A percentile compares a stretch with the other conserved stretches of the same genome.
Evolutionary conservation across 2,329 filamentous ascomycete genomes (phyloP).

Genomic region (Xylariaceae sp.): DNA sequence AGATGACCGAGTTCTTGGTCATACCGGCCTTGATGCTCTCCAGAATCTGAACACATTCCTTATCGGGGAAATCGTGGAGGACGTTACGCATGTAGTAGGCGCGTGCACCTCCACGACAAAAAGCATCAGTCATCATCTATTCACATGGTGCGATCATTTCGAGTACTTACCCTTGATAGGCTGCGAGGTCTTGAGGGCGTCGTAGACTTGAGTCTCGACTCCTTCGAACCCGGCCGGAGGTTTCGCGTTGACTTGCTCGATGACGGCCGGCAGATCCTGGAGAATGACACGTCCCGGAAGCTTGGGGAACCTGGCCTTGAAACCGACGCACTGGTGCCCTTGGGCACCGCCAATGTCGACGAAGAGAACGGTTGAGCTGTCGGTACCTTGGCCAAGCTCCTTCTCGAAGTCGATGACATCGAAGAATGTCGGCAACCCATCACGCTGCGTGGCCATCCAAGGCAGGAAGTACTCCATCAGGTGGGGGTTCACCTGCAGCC

Average conservation of each 20-base stretch:
- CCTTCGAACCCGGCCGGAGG: conserved; percentile 15
- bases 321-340: conserved; percentile 16
- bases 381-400: conserved; percentile 7
- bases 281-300: conserved; percentile 19
- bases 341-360: conserved; percentile 18
- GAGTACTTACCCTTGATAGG: conserved; percentile 10
- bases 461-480: conserved; percentile 10
- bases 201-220: conserved; percentile 11
- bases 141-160: not conserved
- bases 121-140: not conserved
- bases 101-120: conserved; percentile 10
- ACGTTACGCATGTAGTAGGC: not conserved
- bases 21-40: not conserved
- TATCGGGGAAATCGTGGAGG: not conserved
- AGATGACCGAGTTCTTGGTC: not conserved
- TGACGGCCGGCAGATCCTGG: conserved; percentile 13
- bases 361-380: conserved; percentile 14
- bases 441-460: conserved; percentile 16
- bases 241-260: conserved; percentile 6
- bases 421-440: conserved; percentile 14
- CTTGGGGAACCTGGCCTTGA: conserved; percentile 10
- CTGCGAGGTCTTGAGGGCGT: conserved; percentile 14
- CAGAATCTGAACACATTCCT: not conserved
- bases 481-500: conserved; percentile 12
- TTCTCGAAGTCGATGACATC: conserved; percentile 16